Evolutionary conservation across 2,329 filamentous ascomycete genomes (phyloP).

Genomic region (Hymenoscyphus fraxineus): DNA sequence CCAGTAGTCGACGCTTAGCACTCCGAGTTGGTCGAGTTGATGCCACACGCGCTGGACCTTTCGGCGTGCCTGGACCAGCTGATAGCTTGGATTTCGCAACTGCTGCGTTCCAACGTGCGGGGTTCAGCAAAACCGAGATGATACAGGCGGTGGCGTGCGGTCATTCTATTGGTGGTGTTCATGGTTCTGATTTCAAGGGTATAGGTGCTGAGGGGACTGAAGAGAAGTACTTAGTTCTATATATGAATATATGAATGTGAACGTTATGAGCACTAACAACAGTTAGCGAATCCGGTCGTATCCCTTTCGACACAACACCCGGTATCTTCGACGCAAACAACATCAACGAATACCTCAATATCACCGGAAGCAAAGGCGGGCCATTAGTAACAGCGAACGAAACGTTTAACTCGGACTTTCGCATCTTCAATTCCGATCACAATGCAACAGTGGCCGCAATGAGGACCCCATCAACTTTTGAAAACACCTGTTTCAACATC

Average conservation of each 20-base stretch:
- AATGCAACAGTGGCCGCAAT: conserved; percentile 22
- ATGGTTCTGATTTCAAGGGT: conserved; percentile 16
- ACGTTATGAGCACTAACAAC: neutral
- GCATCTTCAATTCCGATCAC: conserved; percentile 19
- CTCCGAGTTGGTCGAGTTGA: conserved; percentile 26
- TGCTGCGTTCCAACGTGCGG: conserved; percentile 22
- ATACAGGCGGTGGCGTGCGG: conserved; percentile 25
- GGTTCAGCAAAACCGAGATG: conserved; percentile 25
- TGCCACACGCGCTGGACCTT: conserved; percentile 29
- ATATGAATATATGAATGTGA: too few relatives aligned
- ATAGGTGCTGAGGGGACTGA: conserved; percentile 6
- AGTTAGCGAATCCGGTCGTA: neutral
- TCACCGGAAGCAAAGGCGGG: conserved; percentile 15
- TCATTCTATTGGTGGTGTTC: conserved; percentile 21
- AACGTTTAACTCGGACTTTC: conserved; percentile 15
- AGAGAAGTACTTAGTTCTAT: neutral
- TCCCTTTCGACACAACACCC: conserved; percentile 20
- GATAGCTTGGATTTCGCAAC: conserved; percentile 15
- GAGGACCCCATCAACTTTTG: conserved; percentile 14
- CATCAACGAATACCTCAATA: conserved; percentile 18
- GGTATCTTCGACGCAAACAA: conserved; percentile 15
- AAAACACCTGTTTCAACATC: conserved; percentile 17
- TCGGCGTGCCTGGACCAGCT: conserved; percentile 22
- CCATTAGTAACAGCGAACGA: conserved; percentile 18
- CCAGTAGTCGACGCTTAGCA: conserved; percentile 12